These are phyloP conservation scores for Chlorella sp. DNA, from an alignment of 139 green algal species.

Conservation along the genomic window DNA sequence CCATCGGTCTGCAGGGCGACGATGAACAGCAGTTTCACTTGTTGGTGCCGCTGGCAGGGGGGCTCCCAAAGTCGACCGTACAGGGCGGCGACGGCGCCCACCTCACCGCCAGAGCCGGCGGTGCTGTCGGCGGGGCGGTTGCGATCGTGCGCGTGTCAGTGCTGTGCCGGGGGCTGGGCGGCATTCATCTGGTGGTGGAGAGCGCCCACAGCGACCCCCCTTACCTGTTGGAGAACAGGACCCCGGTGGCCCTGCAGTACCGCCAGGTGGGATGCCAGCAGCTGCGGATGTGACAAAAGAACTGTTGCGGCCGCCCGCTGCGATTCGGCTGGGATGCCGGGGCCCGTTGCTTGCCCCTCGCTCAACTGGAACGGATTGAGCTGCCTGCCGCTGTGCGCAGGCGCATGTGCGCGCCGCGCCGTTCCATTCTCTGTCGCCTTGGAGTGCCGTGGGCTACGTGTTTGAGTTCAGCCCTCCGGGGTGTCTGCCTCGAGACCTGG, in stretches of 20 bases:
- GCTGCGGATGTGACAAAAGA: not conserved
- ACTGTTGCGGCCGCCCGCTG: not conserved
- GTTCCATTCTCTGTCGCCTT: conserved; percentile 56
- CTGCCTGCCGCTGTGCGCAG: not conserved
- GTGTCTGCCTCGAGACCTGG: conserved; percentile 33
- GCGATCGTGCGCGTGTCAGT: conserved; percentile 50
- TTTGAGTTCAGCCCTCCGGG: conserved; percentile 29
- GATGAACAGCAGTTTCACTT: conserved; percentile 25
- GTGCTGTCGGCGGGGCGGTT: conserved; percentile 9
- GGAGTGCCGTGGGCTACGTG: conserved; percentile 36
- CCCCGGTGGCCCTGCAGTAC: conserved; percentile 53
- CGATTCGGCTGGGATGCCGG: not conserved
- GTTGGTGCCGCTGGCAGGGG: conserved; percentile 33
- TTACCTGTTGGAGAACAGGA: conserved; percentile 69
- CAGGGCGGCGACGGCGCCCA: too few relatives aligned
- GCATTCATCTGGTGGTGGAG: conserved; percentile 55
- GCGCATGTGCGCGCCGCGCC: conserved; percentile 31
- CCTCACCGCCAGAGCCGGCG: not conserved
- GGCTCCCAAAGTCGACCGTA: too few relatives aligned
- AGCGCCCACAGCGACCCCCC: conserved; percentile 49
- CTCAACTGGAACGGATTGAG: not conserved
- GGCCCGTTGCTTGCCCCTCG: not conserved
- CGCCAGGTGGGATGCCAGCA: conserved; percentile 36
- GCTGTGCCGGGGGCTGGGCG: conserved; percentile 45
- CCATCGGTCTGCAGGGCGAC: not conserved